phyloP scores from a whole-genome alignment of 176 grass and related monocot species.

The Saccharum spontaneum region DNA sequence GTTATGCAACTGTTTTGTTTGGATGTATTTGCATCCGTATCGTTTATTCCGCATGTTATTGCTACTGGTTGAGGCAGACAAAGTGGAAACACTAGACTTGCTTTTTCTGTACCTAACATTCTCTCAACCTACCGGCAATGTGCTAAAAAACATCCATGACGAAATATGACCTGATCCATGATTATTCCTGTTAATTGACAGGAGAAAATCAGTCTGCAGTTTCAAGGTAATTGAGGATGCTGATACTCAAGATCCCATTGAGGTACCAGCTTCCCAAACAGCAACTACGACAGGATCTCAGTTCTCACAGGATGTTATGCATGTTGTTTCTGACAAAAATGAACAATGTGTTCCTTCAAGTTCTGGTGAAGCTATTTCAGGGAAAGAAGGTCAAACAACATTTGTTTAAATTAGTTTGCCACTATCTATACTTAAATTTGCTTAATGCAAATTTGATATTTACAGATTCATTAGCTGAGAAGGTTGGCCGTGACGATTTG shows the following conservation, averaged over 20 bases:
- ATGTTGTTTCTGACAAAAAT: constrained; percentile 27
- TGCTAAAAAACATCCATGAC: constrained; percentile 16
- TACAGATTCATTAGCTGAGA: constrained; percentile 41
- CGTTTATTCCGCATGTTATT: constrained; percentile 9
- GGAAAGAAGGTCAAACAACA: constrained; percentile 45
- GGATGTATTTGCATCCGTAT: constrained; percentile 20
- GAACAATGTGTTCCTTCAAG: constrained; percentile 25
- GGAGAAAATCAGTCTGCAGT: constrained; percentile 39
- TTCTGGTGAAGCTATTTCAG: constrained; percentile 28
- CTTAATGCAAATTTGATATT: constrained; percentile 4
- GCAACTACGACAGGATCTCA: constrained; percentile 28
- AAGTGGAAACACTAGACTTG: constrained; percentile 15
- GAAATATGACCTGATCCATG: constrained; percentile 29
- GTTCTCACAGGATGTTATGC: constrained; percentile 20
- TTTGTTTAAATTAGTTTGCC: constrained; percentile 15
- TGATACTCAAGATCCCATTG: constrained; percentile 4
- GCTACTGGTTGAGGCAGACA: constrained; percentile 20
- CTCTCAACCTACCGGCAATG: constrained; percentile 11
- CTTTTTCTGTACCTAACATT: constrained; percentile 1
- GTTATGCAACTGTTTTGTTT: neutral
- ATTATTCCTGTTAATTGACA: constrained; percentile 33
- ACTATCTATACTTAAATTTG: constrained; percentile 15
- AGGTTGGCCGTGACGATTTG: constrained; percentile 4
- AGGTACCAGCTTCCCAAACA: constrained; percentile 20
- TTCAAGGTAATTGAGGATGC: constrained; percentile 10